Base-by-base conservation (phyloP, 2,329 filamentous ascomycete genomes). In the Arthrinium phaeospermum region DNA sequence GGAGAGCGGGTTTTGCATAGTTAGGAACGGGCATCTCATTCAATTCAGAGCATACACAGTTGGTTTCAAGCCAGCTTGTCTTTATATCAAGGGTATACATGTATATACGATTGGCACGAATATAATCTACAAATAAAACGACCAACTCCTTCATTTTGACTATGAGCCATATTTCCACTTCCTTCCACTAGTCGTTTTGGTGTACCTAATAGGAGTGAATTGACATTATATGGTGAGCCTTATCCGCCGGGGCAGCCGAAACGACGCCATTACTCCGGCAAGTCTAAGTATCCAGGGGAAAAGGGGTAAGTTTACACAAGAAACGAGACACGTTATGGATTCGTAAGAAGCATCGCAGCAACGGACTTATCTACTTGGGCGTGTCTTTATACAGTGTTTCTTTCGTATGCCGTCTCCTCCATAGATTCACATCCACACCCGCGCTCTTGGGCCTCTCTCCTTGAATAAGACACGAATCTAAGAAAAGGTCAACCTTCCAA, bases 401-500 rank as follows among this genome's bases (percentile, higher is more conserved):
- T n/a, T 37, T 61, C 7, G 16, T 8, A 3, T 34, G 30, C 30
- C 53, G 19, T 19, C 27, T 22, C 53, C 19, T 34, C 7, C 8
- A 22, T 13, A 34, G 13, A 30, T 16, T 8, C 27, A 22, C 14
- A 19, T 8, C 14, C 30, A 61, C 16, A 34, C 30, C 8, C 30
- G 16, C 30, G 27, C 30, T 22, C 53, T 61, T 30, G 22, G 53
- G 34, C 30, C 53, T 37, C 16, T 3, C 44, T 30, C 24, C 67
- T 24, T 47, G 46, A 27, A 68, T n/a, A 47, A 68, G 44, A 68
- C 44, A 68, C 24, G 44, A 30, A 61, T 22, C 30, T 37, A 34
- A 19, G 6, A 12, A 49, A 27, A 24, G 2, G 13, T 83, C 79
- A 91, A 24, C 87, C 90, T 73, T 86, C 80, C 73, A 90, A 84